Evolutionary conservation across 177 flowering plant genomes (phyloP), one percentile per base, ranked within the genome.

Genomic region (Vitis hybrid): DNA sequence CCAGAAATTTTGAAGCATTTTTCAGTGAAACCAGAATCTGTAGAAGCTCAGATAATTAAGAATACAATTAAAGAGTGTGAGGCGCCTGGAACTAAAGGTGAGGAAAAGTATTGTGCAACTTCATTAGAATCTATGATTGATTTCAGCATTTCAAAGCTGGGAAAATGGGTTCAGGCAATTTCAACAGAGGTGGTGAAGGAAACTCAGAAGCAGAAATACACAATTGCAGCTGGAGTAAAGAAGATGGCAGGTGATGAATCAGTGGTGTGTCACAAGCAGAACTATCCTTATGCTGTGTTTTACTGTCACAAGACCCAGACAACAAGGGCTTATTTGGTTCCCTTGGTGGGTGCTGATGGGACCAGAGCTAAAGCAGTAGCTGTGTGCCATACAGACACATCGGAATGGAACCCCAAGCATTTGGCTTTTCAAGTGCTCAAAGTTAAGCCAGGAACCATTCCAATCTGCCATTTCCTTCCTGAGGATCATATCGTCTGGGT

Each of bases 81-180:
- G 67, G 78, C 67, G 14, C 72, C 76, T 1, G 74, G 62, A 3
- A 59, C 72, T 1, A 32, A 72, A 57, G 84, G 85, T 26, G 87
- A 84, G 71, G 83, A 83, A 26, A 82, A 83, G 62, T 80, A 69
- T 26, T 87, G 91, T 32, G 85, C 88, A 6, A 87, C 91, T 51
- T 85, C 89, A 0, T 62, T 87, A 49, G 91, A 87, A 60, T 79
- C 91, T 1, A 85, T 87, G 88, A 62, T 83, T 13, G 86, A 84
- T 34, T 84, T 68, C 72, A 71, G 73, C 71, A 72, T 74, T 12
- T 78, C 83, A 17, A 76, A 78, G 76, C 75, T 84, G 1, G 87
- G 87, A 51, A 76, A 67, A 51, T 56, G 69, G 10, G 74, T 80
- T 23, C 32, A 64, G 61, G 81, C 77, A 5, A 50, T 77, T 55